Percentiles rank a stretch among this genome's conserved stretches.
Conservation (phyloP, 108 stramenopile species). For the Schizochytrium sp. region DNA sequence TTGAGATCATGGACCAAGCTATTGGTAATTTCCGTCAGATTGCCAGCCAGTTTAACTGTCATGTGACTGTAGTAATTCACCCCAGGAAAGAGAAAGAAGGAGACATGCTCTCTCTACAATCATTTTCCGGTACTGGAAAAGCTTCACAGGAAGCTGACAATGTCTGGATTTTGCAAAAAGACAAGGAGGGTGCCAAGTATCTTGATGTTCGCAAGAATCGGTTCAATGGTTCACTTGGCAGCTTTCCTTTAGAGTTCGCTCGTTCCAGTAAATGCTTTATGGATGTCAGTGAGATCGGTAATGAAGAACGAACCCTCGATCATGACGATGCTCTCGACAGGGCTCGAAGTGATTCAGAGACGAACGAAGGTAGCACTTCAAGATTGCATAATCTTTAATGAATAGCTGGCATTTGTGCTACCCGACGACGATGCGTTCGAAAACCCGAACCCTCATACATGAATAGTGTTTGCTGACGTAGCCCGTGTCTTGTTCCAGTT, state of each 20-base stretch:
- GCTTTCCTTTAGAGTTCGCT: slow-evolving; percentile 80
- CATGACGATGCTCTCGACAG: neutral
- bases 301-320: neutral
- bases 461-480: too few species aligned
- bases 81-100: slow-evolving; percentile 95
- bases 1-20: slow-evolving; percentile 91
- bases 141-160: slow-evolving; percentile 99
- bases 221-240: slow-evolving; percentile 91
- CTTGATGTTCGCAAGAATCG: slow-evolving; percentile 98
- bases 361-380: too few species aligned
- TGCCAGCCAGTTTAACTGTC: slow-evolving; percentile 93
- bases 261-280: neutral
- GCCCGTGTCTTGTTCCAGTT: too few species aligned
- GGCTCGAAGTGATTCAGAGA: too few species aligned
- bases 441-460: too few species aligned
- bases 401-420: too few species aligned
- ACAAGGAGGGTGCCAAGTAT: slow-evolving; percentile 78
- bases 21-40: slow-evolving; percentile 96
- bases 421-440: too few species aligned
- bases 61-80: slow-evolving; percentile 94
- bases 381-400: too few species aligned
- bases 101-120: slow-evolving; percentile 81
- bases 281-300: neutral
- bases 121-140: slow-evolving; percentile 94
- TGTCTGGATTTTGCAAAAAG: slow-evolving; percentile 93